Evolutionary conservation across 257 asterid genomes (phyloP), one percentile per base, ranked within the genome.

Genomic region (Solanum chaucha): DNA sequence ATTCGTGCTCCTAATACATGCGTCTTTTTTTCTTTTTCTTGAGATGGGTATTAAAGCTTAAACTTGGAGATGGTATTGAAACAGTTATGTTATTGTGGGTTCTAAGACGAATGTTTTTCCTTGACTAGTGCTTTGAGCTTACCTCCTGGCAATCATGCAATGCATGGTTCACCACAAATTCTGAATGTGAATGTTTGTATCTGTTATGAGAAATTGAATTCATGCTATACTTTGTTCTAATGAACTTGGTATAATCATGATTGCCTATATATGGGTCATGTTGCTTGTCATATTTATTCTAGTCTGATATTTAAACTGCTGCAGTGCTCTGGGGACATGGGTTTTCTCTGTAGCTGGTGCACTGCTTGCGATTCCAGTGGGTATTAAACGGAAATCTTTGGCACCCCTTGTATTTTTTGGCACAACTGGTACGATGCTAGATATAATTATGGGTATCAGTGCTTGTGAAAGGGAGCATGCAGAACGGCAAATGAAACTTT

Each of bases 381-480:
- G 99, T 48, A 97, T 95, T 67, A 95, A 96, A 86, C 92, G 96
- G 38, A 96, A 96, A 90, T 94, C 98, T 5, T 86, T 95, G 91
- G 94, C 93, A 10, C 99, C 99, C 70, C 98, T 95, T 1, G 99
- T 97, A 55, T 97, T 95, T 91, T 94, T 97, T 65, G 99, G 99
- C 85, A 95, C 99, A 32, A 95, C 99, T 2, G 98, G 99, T 6
- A 95, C 99, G 71, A 95, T 97, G 99, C 97, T 97, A 14, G 98
- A 95, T 86, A 95, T 97, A 86, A 94, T 97, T 65, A 92, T 97
- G 99, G 98, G 98, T 61, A 92, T 97, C 86, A 92, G 88, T 85
- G 98, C 98, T 11, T 95, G 99, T 87, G 98, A 95, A 89, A 95
- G 98, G 81, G 99, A 97, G 89, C 98, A 95, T 4, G 98, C 98